Base-by-base conservation (phyloP, 768 basidiomycete species). In the Collybia sordida region DNA sequence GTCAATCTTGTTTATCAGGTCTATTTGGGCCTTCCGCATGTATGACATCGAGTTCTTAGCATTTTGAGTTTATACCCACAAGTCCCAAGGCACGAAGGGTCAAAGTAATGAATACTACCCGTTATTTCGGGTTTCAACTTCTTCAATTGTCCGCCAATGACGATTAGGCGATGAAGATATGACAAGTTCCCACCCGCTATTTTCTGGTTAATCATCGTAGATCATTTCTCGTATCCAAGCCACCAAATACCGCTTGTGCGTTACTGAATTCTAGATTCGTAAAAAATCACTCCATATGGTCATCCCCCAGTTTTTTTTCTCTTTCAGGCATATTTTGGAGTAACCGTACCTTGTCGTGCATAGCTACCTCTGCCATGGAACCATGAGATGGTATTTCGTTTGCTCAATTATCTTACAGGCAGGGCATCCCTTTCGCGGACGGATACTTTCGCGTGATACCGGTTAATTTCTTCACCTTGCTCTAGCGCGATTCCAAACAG, bases 361-460 rank as follows among this genome's bases (percentile, higher is more conserved):
- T 66, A 58, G 56, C 54, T 60, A 68, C 63, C 53, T 61, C 54
- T 61, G 43, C 64, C 64, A 66, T 59, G 66, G 61, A 59, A 66
- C 67, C 64, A 67, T 65, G 63, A 61, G 62, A 67, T 65, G 55
- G 49, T 51, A 47, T 51, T 56, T 36, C 45, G 53, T 53, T 61
- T 41, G 39, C 39, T 54, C 22, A 28, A 47, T 46, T 52, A 42
- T 45, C 25, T 44, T 43, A 40, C 52, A 56, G 42, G 51, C 51
- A 53, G 55, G 53, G 47, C 28, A 40, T 52, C 25, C 24, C 27
- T 49, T 52, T 47, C 49, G 38, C 45, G 46, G 49, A 54, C 46
- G 52, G 47, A 47, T 53, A 38, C 31, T 57, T 47, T 49, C 54
- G 54, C 49, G 43, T 47, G 53, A 57, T 59, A 54, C 50, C 47